Evolutionary conservation across 2,329 filamentous ascomycete species (phyloP).

Genomic region (Aspergillus neoniger): DNA sequence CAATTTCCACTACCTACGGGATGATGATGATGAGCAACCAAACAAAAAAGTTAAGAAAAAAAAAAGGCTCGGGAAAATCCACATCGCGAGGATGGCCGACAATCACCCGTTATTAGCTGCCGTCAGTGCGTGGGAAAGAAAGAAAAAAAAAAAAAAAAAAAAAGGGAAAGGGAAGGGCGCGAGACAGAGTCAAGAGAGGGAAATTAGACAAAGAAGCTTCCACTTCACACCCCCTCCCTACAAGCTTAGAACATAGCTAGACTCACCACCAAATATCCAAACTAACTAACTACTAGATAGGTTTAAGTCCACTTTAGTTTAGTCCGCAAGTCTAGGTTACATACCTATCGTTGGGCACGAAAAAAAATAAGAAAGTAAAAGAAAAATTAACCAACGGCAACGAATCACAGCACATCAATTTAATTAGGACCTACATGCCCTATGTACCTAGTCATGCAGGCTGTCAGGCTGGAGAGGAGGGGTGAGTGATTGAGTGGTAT

Average conservation of each 20-base stretch:
- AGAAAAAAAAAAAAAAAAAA: neutral
- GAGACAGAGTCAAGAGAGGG: too few species aligned
- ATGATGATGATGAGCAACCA: neutral
- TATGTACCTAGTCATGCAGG: conserved; percentile 10
- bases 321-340: too few species aligned
- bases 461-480: neutral
- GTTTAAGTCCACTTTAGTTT: too few species aligned
- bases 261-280: too few species aligned
- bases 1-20: neutral
- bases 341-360: too few species aligned
- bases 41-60: neutral
- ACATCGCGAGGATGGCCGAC: conserved; percentile 9
- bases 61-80: conserved; percentile 1
- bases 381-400: neutral
- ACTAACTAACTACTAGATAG: too few species aligned
- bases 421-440: conserved; percentile 14
- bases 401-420: conserved; percentile 12
- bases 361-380: neutral
- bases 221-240: neutral
- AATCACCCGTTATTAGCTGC: conserved; percentile 22
- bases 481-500: too few species aligned
- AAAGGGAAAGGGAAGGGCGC: neutral
- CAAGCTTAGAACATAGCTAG: neutral
- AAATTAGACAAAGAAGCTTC: neutral
- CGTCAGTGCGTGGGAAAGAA: conserved; percentile 13